Evolutionary conservation across 2,329 filamentous ascomycete species (phyloP), one percentile per base, ranked within the genome.

Genomic region (Pseudogymnoascus sp.): DNA sequence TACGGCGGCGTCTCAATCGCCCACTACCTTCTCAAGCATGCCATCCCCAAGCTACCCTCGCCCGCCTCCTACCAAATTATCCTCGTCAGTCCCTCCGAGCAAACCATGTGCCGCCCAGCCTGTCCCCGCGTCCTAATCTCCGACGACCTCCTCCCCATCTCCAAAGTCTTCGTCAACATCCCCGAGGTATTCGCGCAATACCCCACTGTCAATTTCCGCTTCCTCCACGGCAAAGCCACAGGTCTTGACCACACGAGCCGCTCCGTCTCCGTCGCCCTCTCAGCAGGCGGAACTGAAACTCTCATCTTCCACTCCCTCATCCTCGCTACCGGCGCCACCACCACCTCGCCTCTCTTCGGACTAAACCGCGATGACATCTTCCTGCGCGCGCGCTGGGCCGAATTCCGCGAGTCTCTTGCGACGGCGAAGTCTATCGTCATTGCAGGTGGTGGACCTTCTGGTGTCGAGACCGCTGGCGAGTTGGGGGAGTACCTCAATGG

Each of bases 1-100:
- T 84, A 80, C 65, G 80, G 71, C 9, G 82, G 82, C 23, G 62
- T 83, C 3, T 79, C 78, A 5, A 76, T 73, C 3, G 80, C 82
- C 1, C 82, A 86, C 66, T 81, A 82, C 66, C 72, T 83, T 28
- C 77, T 83, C 28, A 80, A 79, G 64, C 81, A 85, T 72, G 75
- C 75, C 23, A 55, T 84, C 8, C 79, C 82, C 8, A 63, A 6
- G 61, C 66, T 76, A 0, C 71, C 76, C 1, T 68, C 73, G n/a
- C 71, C 73, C 23, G 60, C 68, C 0, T 63, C 68, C 0, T 80
- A 79, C 66, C 72, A 76, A 38, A 67, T 82, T 41, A 66, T 78
- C 23, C 69, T 83, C 7, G 66, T 81, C 66, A 80, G 76, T 64
- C 59, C 76, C 11, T 77, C 79, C 0, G 68, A 73, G 0, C 66